Base-by-base conservation (phyloP, 1,284 basidiomycete species). In the Cutaneotrichosporon cavernicola region DNA sequence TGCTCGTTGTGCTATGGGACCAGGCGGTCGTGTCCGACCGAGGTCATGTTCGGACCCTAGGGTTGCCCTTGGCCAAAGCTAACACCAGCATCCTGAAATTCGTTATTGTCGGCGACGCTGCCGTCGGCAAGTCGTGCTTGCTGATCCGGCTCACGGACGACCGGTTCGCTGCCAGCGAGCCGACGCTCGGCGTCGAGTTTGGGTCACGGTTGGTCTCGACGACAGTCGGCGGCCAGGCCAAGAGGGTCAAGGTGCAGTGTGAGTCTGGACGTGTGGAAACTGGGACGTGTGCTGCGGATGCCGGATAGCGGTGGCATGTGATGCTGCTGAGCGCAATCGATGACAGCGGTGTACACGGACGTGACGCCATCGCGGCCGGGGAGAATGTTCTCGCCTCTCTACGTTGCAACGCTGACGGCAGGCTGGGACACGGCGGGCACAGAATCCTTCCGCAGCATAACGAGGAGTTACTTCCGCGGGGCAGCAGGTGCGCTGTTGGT, bases 391-490 rank as follows among this genome's bases (percentile, higher is more conserved):
- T 36, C 34, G 5, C 11, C 34, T 9, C 34, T 36, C 34, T 36
- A 13, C 34, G 26, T 14, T 43, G 8, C 16, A 30, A 47, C 14
- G 36, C 60, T 65, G 56, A 61, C 60, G n/a, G 36, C 60, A 78
- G 76, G 76, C 64, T 79, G 77, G 77, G 77, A 79, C 59, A 79
- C 77, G n/a, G 77, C 77, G 14, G 77, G 77, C 11, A 76, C 77
- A 4, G 77, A 79, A 65, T 70, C 66, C 43, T 79, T 79, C 63
- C 64, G 77, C 43, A 72, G 91, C 36, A 96, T 98, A 32, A 97
- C 95, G 11, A 84, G 95, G 69, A 94, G 91, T 76, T 98, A 98
- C 81, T 98, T 97, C 79, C 87, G 95, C 63, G 94, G 94, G 40
- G 92, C 95, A 7, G 92, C 92, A 9, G 92, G 92, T 16, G 91